A percentile compares a stretch with the other conserved stretches of the same genome.
These are phyloP conservation scores for Sporothrix curviconia DNA, from an alignment of 2,329 filamentous ascomycete genomes.

Conservation along the genomic window DNA sequence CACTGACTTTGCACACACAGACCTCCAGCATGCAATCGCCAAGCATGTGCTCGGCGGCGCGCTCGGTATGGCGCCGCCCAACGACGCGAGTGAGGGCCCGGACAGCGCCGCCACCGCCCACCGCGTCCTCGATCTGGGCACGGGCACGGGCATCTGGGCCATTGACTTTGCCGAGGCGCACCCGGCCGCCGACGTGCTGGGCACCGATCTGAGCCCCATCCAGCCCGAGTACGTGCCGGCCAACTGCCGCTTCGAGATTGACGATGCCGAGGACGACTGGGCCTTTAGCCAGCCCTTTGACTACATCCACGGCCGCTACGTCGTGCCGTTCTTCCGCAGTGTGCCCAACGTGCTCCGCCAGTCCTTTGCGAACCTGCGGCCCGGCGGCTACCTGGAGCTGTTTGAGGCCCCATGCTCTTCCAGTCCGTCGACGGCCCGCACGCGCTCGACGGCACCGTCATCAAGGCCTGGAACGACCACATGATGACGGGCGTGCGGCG, in stretches of 20 bases:
- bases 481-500: constrained; percentile 20
- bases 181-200: constrained; percentile 34
- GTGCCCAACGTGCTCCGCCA: constrained; percentile 41
- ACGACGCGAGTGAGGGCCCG: background rate
- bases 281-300: constrained; percentile 39
- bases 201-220: constrained; percentile 42
- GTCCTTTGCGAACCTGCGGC: constrained; percentile 36
- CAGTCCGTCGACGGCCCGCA: constrained; percentile 23
- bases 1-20: too few species aligned
- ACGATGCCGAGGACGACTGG: constrained; percentile 51
- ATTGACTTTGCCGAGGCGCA: constrained; percentile 16
- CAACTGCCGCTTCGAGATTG: constrained; percentile 49
- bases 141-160: constrained; percentile 23
- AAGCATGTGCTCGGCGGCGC: constrained; percentile 3
- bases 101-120: background rate
- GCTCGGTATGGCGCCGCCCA: constrained; percentile 9
- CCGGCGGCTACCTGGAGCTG: constrained; percentile 37
- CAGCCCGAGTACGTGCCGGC: constrained; percentile 44
- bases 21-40: constrained; percentile 15
- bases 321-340: constrained; percentile 45
- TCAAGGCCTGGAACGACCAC: constrained; percentile 23
- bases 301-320: constrained; percentile 46
- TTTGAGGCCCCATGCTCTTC: constrained; percentile 24
- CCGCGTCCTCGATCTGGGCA: constrained; percentile 16
- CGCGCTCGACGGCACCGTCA: constrained; percentile 25